phyloP scores from a whole-genome alignment of 148 eudicot species.

The Camellia granthamiana region DNA sequence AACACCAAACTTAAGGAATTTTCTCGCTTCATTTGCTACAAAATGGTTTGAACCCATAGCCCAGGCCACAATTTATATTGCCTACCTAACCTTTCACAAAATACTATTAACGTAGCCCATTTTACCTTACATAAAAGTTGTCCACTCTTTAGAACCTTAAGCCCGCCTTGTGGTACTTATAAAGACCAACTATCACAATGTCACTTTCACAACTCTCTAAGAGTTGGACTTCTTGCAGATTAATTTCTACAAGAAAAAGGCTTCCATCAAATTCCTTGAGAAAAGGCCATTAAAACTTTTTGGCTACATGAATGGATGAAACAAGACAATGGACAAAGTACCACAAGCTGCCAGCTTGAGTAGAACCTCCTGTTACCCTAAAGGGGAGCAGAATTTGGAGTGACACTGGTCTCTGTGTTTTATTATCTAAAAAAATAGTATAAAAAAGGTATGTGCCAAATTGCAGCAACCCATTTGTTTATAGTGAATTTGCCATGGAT shows the following conservation, averaged over 20 bases:
- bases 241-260: neutral
- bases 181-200: neutral
- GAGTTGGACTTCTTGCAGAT: neutral
- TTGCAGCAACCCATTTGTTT: neutral
- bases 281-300: neutral
- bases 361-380: neutral
- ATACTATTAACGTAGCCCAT: neutral
- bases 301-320: neutral
- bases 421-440: neutral
- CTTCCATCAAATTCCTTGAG: conserved; percentile 1
- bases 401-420: neutral
- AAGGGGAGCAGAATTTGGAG: neutral
- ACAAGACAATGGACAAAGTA: neutral
- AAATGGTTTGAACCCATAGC: too few relatives aligned
- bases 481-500: neutral
- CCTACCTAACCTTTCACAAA: too few relatives aligned
- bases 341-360: neutral
- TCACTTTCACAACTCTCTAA: neutral
- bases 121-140: neutral
- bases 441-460: neutral
- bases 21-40: neutral
- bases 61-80: too few relatives aligned
- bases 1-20: neutral
- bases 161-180: neutral
- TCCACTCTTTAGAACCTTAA: neutral